Base-by-base conservation (phyloP, 768 basidiomycete genomes). In the Pleurotus platypus region DNA sequence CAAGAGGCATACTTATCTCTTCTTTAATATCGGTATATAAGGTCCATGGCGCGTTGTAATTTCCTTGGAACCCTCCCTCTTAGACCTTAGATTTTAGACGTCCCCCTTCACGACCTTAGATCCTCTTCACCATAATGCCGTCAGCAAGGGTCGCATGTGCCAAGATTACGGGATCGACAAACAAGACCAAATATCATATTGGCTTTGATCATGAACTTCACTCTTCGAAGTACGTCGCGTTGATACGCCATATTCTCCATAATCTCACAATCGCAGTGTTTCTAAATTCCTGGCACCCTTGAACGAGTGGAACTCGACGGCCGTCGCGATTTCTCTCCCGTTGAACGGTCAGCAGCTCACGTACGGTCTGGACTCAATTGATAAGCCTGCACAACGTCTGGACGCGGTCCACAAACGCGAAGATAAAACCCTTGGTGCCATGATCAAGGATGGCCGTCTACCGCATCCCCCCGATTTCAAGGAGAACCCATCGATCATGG, bases 261-360 rank as follows among this genome's bases (percentile, higher is more conserved):
- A 27, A 40, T 42, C 42, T 26, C 13, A 39, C 22, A 46, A 46
- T 39, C 30, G 27, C 51, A 58, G 57, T 37, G 20, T 56, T 55
- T 59, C 49, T 26, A 46, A 47, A 18, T 46, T 58, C 12, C 13
- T 61, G n/a, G 59, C 59, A 20, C 59, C 59, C 45, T 18, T 58
- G 16, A 45, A 27, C 46, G 49, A 51, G 42, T 57, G 59, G 57
- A 61, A 58, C 51, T 16, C 42, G 2, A 48, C 40, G 13, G 40
- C 57, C 12, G 51, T 48, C 43, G 24, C 38, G 16, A 45, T 57
- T 9, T 16, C 57, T 16, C 43, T 59, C 13, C 54, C 40, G 16
- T 39, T 37, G 39, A 48, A 45, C 27, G 51, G 40, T 18, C 40
- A 57, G 13, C 40, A 57, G 18, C 49, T 39, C 49, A 53, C 18